Evolutionary conservation across 495 filamentous ascomycete genomes (phyloP).

Genomic region (Aspergillus conjunctus): DNA sequence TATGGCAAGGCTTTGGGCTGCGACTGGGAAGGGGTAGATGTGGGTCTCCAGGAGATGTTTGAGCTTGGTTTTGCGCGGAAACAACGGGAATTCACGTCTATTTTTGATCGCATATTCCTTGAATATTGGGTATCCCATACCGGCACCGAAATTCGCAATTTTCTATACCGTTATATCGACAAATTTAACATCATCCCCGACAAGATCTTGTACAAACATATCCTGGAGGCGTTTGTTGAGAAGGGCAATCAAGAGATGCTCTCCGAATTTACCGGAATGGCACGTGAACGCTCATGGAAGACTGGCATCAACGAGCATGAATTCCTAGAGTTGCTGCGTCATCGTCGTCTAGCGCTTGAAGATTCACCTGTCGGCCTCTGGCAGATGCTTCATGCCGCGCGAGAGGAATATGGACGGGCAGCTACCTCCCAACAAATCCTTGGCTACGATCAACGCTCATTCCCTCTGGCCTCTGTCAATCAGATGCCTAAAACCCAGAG

Average conservation of each 20-base stretch:
- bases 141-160: constrained; percentile 36
- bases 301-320: constrained; percentile 32
- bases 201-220: constrained; percentile 44
- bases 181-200: constrained; percentile 43
- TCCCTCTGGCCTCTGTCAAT: constrained; percentile 28
- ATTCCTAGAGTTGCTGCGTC: constrained; percentile 32
- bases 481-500: constrained; percentile 22
- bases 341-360: constrained; percentile 37
- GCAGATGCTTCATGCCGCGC: constrained; percentile 49
- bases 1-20: constrained; percentile 41
- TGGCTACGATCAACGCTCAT: constrained; percentile 37
- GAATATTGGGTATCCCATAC: constrained; percentile 47
- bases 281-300: constrained; percentile 38
- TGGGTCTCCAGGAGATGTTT: constrained; percentile 43
- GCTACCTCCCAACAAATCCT: constrained; percentile 42
- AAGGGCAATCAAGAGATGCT: constrained; percentile 39
- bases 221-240: constrained; percentile 45
- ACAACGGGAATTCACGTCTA: constrained; percentile 31
- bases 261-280: constrained; percentile 30
- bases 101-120: constrained; percentile 49
- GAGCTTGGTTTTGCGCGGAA: constrained; percentile 34
- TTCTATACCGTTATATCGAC: constrained; percentile 38
- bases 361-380: constrained; percentile 43
- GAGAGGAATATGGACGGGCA: constrained; percentile 33
- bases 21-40: constrained; percentile 47